Conservation (phyloP, 306 rosid genomes). For the Mimosa bimucronata region DNA sequence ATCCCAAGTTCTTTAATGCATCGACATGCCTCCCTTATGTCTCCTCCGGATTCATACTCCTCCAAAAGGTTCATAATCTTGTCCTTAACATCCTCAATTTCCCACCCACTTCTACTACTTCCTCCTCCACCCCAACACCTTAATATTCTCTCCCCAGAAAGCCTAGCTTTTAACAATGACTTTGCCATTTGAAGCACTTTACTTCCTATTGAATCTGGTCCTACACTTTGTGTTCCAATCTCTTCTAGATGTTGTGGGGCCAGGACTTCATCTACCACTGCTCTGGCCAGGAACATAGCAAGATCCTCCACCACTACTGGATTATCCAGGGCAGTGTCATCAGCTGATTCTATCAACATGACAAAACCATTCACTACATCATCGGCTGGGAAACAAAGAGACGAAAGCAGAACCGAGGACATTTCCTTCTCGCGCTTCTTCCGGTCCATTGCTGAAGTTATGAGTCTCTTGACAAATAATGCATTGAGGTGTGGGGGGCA, state of each 20-base stretch:
- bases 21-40: slow-evolving; percentile 57
- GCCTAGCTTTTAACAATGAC: slow-evolving; percentile 64
- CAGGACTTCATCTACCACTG: slow-evolving; percentile 70
- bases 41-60: slow-evolving; percentile 74
- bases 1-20: slow-evolving; percentile 76
- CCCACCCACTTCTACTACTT: slow-evolving; percentile 68
- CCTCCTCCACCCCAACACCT: slow-evolving; percentile 90
- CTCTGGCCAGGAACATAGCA: slow-evolving; percentile 74
- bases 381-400: slow-evolving; percentile 65
- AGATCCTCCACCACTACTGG: slow-evolving; percentile 78
- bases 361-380: slow-evolving; percentile 71
- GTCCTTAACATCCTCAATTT: slow-evolving; percentile 71
- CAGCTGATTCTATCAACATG: slow-evolving; percentile 73
- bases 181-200: slow-evolving; percentile 65
- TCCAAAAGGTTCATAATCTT: slow-evolving; percentile 67
- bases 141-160: slow-evolving; percentile 67
- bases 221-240: slow-evolving; percentile 55
- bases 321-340: slow-evolving; percentile 72
- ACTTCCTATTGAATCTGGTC: slow-evolving; percentile 53
- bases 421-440: slow-evolving; percentile 81
- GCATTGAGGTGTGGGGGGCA: slow-evolving; percentile 53
- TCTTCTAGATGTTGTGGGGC: slow-evolving; percentile 75
- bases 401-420: slow-evolving; percentile 72
- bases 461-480: slow-evolving; percentile 66
- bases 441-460: slow-evolving; percentile 73